Conservation (phyloP, 352 stramenopile genomes). For the Thalassiosira exigua region DNA sequence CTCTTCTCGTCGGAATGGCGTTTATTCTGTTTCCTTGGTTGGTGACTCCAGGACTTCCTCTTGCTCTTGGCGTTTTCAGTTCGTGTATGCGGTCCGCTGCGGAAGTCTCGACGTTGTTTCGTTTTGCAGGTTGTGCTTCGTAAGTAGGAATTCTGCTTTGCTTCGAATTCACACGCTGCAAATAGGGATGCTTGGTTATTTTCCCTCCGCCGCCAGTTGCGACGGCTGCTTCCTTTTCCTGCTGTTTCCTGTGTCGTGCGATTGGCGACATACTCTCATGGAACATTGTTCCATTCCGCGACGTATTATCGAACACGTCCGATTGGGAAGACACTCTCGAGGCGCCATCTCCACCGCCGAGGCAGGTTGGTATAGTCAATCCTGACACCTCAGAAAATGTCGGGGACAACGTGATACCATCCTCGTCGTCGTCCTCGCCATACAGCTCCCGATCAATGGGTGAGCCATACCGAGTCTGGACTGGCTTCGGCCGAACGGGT, state of each 20-base stretch:
- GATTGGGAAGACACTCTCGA: slow-evolving; percentile 6
- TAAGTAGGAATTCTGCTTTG: too few species aligned
- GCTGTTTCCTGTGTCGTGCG: slow-evolving; percentile 38
- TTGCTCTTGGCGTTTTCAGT: slow-evolving; percentile 32
- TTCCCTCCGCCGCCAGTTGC: slow-evolving; percentile 2
- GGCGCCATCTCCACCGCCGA: slow-evolving; percentile 25
- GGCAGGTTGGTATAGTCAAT: slow-evolving; percentile 46
- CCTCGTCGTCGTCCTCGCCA: slow-evolving; percentile 44
- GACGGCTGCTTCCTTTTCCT: slow-evolving; percentile 8
- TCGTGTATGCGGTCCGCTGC: background rate
- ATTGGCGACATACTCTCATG: slow-evolving; percentile 52
- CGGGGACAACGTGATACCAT: slow-evolving; percentile 58
- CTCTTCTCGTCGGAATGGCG: background rate
- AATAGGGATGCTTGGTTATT: slow-evolving; percentile 38
- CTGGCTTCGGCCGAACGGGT: background rate
- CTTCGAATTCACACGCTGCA: too few species aligned
- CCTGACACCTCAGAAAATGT: slow-evolving; percentile 60
- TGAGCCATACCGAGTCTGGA: slow-evolving; percentile 37
- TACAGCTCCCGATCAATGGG: background rate
- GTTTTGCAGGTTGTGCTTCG: slow-evolving; percentile 9
- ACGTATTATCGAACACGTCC: slow-evolving; percentile 40
- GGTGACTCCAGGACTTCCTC: slow-evolving; percentile 20
- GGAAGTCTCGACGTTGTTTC: background rate
- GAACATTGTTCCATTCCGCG: slow-evolving; percentile 12
- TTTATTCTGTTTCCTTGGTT: slow-evolving; percentile 5